phyloP scores from a whole-genome alignment of 441 rosid genomes.

The Erodium trifolium region DNA sequence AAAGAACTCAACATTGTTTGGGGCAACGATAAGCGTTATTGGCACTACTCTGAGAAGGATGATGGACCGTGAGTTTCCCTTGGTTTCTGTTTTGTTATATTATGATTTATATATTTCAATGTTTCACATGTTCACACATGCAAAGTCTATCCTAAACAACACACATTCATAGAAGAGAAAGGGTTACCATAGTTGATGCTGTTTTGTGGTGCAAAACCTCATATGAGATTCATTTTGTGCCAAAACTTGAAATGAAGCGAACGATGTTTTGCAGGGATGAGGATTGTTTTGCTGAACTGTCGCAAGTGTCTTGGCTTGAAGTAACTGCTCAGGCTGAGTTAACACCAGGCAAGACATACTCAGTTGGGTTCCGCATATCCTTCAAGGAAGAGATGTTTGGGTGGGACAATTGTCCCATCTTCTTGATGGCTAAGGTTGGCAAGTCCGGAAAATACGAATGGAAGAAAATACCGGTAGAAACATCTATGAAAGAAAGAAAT shows the following conservation, averaged over 20 bases:
- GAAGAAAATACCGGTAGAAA: neutral
- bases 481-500: neutral
- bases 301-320: neutral
- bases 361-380: neutral
- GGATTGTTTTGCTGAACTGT: neutral
- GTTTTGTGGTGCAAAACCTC: too few species aligned
- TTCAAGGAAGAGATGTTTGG: neutral
- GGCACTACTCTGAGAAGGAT: neutral
- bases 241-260: neutral
- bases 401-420: neutral
- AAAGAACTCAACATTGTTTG: neutral
- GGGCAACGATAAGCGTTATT: neutral
- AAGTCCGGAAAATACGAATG: neutral
- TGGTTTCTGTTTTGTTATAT: neutral
- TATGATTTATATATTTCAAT: neutral
- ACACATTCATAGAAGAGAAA: too few species aligned
- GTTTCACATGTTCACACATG: neutral
- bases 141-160: neutral
- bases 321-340: neutral
- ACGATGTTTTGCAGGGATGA: slow-evolving; percentile 1
- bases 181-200: too few species aligned
- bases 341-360: neutral
- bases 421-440: neutral
- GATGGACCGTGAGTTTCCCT: neutral
- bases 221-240: too few species aligned